Conservation (phyloP, 129 eudicot genomes). For the Erigeron canadensis region DNA sequence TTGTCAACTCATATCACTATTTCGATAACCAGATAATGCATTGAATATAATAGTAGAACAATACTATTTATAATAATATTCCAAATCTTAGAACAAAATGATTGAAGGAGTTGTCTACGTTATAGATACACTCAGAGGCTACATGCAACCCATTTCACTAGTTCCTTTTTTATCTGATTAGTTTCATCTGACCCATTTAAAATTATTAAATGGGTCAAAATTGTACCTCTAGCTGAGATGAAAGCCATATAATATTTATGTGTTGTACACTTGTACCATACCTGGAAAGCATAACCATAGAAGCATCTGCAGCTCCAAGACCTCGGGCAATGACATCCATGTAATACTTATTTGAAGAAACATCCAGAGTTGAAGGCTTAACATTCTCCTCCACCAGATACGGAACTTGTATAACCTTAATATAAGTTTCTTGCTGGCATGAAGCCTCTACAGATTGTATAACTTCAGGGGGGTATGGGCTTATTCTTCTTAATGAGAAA, state of each 20-base stretch:
- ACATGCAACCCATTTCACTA: neutral
- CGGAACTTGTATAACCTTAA: slow-evolving; percentile 61
- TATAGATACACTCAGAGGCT: neutral
- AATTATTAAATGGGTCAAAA: neutral
- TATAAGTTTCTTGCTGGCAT: slow-evolving; percentile 29
- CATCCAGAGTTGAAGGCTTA: slow-evolving; percentile 49
- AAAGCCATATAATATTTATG: slow-evolving; percentile 12
- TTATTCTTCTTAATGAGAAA: slow-evolving; percentile 55
- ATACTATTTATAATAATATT: neutral
- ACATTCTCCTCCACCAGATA: slow-evolving; percentile 43
- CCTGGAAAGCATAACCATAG: slow-evolving; percentile 76
- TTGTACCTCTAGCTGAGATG: slow-evolving; percentile 3
- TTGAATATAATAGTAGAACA: neutral
- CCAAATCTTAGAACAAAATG: neutral
- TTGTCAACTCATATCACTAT: neutral
- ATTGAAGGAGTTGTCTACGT: neutral
- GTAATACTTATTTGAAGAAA: slow-evolving; percentile 56
- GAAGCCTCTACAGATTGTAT: slow-evolving; percentile 38
- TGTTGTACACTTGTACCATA: slow-evolving; percentile 30
- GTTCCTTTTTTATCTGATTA: neutral
- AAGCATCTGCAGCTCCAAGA: slow-evolving; percentile 73
- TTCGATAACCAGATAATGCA: neutral
- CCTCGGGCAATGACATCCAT: slow-evolving; percentile 78
- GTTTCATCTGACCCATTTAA: slow-evolving; percentile 7
- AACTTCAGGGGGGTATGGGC: slow-evolving; percentile 59